These are phyloP conservation scores for Thielaviopsis populi DNA, from an alignment of 2,329 filamentous ascomycete species.

Conservation along the genomic window DNA sequence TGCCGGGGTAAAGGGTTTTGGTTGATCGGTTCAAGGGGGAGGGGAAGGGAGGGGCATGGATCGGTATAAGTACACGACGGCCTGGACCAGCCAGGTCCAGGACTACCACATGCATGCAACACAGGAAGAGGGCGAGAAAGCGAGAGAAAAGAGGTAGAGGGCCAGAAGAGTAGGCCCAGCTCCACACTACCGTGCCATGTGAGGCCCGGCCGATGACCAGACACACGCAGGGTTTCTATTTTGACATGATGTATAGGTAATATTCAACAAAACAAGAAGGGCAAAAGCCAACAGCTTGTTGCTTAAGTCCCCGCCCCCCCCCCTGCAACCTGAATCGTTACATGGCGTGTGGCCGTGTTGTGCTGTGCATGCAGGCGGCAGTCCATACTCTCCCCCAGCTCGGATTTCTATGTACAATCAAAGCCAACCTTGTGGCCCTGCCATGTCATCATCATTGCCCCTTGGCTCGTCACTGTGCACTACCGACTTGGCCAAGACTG, in stretches of 20 bases:
- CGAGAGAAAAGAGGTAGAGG: not conserved
- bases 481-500: not conserved
- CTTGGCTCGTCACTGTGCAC: not conserved
- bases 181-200: not conserved
- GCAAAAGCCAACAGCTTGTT: not conserved
- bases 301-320: not conserved
- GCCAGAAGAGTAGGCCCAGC: not conserved
- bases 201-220: not conserved
- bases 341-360: conserved; percentile 1
- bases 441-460: not conserved
- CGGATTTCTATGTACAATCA: not conserved
- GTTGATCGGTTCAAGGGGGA: not conserved
- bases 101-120: not conserved
- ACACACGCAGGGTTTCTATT: not conserved
- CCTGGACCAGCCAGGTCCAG: too few species aligned
- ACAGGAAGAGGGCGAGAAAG: not conserved
- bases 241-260: not conserved
- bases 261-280: not conserved
- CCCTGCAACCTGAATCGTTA: not conserved
- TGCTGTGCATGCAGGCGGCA: not conserved
- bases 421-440: not conserved
- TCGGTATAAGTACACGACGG: not conserved
- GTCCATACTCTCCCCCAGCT: not conserved
- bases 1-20: not conserved
- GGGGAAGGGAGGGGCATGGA: not conserved